Evolutionary conservation across 2,329 filamentous ascomycete species (phyloP), one percentile per base, ranked within the genome.

Genomic region (Trichoderma sp.): DNA sequence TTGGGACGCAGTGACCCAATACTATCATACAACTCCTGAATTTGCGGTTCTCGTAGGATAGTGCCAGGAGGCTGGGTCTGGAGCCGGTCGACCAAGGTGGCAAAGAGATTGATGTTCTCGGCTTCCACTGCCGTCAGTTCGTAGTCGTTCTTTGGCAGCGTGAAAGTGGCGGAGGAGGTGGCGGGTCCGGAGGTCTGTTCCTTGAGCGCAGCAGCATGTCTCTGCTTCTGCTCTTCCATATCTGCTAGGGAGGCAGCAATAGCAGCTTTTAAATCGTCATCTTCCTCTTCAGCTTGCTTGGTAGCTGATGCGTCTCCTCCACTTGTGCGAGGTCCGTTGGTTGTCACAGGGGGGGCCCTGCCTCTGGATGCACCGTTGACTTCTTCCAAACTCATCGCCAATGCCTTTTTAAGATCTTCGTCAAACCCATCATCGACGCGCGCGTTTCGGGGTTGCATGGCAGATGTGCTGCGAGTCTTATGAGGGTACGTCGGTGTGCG

Each of bases 161-260:
- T 80, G 74, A 88, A 89, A 17, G 84, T 81, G 30, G 85, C 83
- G 1, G 86, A 83, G 28, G 75, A 72, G 23, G 75, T 73, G 4
- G 77, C 72, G 8, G 76, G 74, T 47, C 84, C 86, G 0, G 88
- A 87, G 1, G 92, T 88, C 73, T 96, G 93, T 78, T 93, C 90
- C 79, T 96, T 97, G 76, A 98, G 87, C 2, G 90, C 90, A 6
- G 92, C 93, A 1, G 94, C 90, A 80, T 98, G 94, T 76, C 91
- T 91, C 82, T 95, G 92, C 85, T 99, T 98, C 80, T 99, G 95
- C 80, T 98, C 93, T 81, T 99, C 96, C 94, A 98, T 98, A 78
- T 99, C 96, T 28, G 93, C 92, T 72, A 99, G 81, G 6, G 96
- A 98, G 20, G 97, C 95, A 43, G 95, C 95, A 79, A 99, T 98